Percentiles rank a stretch among this genome's conserved stretches.
phyloP scores from a whole-genome alignment of 495 filamentous ascomycete genomes.

The Letharia lupina region DNA sequence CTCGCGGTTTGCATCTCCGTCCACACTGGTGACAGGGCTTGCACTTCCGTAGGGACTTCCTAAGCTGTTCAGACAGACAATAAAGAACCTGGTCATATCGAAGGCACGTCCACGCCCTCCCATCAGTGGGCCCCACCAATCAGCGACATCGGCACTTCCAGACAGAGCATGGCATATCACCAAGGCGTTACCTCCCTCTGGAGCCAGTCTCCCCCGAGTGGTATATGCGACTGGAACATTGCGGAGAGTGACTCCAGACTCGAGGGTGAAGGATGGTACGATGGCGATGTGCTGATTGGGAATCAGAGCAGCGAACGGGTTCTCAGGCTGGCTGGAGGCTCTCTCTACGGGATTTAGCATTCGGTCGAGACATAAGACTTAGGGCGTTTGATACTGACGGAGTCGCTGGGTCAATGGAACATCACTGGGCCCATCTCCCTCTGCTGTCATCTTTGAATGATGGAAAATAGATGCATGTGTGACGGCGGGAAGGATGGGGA shows the following conservation, averaged over 20 bases:
- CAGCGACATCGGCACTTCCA: constrained; percentile 88
- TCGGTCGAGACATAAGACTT: neutral
- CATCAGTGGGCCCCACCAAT: constrained; percentile 97
- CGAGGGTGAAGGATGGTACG: constrained; percentile 83
- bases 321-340: constrained; percentile 68
- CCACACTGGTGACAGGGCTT: constrained; percentile 83
- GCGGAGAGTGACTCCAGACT: constrained; percentile 76
- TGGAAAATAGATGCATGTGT: neutral
- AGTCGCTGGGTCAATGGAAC: neutral
- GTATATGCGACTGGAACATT: constrained; percentile 95
- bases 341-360: constrained; percentile 60
- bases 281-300: constrained; percentile 77
- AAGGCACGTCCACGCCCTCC: constrained; percentile 86
- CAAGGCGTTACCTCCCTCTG: constrained; percentile 78
- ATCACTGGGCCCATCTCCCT: neutral
- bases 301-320: constrained; percentile 81
- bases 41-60: constrained; percentile 95
- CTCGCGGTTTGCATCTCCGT: constrained; percentile 63
- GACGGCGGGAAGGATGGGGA: too few species aligned
- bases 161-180: constrained; percentile 96
- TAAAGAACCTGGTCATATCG: constrained; percentile 84
- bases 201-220: constrained; percentile 66
- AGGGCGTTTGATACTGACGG: constrained; percentile 36
- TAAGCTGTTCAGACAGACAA: constrained; percentile 91
- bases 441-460: constrained; percentile 1